Conservation (phyloP, 768 basidiomycete species). For the Cyclocybe cylindracea region DNA sequence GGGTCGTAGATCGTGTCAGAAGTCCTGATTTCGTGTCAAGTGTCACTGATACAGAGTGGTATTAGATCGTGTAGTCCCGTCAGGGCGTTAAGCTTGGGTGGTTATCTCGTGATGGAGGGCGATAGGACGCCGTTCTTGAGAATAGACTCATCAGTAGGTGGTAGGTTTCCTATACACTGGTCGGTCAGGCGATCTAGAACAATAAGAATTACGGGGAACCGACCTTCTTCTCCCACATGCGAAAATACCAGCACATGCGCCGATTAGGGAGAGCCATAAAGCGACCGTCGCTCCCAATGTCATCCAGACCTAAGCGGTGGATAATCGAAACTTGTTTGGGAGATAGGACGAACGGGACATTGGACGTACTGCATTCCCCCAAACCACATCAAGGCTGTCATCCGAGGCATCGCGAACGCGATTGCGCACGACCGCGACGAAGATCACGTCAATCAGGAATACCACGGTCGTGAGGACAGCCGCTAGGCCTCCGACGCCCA, state of each 20-base stretch:
- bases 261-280: slow-evolving; percentile 46
- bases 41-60: background rate
- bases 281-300: slow-evolving; percentile 48
- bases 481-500: slow-evolving; percentile 38
- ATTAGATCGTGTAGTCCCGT: background rate
- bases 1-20: no score
- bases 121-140: slow-evolving; percentile 5
- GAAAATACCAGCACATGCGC: slow-evolving; percentile 36
- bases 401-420: slow-evolving; percentile 42
- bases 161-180: slow-evolving; percentile 10
- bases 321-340: slow-evolving; percentile 1
- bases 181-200: slow-evolving; percentile 2
- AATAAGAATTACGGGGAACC: slow-evolving; percentile 3
- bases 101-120: background rate
- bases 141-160: slow-evolving; percentile 14
- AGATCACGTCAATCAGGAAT: slow-evolving; percentile 54
- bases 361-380: slow-evolving; percentile 49
- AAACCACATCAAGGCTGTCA: slow-evolving; percentile 39
- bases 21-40: background rate
- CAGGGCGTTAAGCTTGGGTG: background rate
- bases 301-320: slow-evolving; percentile 48
- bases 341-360: slow-evolving; percentile 1
- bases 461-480: slow-evolving; percentile 47
- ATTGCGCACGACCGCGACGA: slow-evolving; percentile 45
- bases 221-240: slow-evolving; percentile 21